These are phyloP conservation scores for Nephelium lappaceum DNA, from an alignment of 345 rosid genomes.

Conservation along the genomic window DNA sequence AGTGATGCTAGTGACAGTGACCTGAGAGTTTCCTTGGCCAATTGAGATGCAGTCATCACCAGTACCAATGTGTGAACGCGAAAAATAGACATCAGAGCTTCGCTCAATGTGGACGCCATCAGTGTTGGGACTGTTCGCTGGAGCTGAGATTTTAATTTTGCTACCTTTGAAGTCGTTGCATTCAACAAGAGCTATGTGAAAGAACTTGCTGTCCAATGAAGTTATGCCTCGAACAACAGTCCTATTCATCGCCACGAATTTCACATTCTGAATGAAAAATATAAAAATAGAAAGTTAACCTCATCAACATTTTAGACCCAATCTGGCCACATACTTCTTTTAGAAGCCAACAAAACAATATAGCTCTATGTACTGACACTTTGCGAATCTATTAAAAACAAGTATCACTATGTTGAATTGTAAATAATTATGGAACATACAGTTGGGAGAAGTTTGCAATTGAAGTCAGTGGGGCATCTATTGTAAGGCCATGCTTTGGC, in stretches of 20 bases:
- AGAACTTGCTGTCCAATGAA: conserved; percentile 66
- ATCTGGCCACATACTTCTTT: no score
- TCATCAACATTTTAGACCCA: background rate
- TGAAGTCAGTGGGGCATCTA: conserved; percentile 21
- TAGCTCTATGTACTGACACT: background rate
- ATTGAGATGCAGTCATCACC: conserved; percentile 39
- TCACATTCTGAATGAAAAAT: conserved; percentile 42
- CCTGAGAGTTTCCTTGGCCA: conserved; percentile 33
- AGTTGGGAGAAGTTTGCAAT: conserved; percentile 38
- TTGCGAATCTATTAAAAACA: background rate
- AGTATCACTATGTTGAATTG: background rate
- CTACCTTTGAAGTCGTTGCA: conserved; percentile 56
- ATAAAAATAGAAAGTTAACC: background rate
- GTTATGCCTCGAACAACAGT: conserved; percentile 46
- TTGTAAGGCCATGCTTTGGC: conserved; percentile 41
- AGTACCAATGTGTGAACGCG: conserved; percentile 25
- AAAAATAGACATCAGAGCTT: conserved; percentile 27
- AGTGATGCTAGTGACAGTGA: conserved; percentile 27
- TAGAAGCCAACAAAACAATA: no score
- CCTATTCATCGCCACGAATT: conserved; percentile 57
- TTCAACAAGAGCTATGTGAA: conserved; percentile 59
- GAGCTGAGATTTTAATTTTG: conserved; percentile 30
- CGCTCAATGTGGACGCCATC: conserved; percentile 39
- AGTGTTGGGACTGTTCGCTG: conserved; percentile 33
- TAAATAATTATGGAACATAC: conserved; percentile 23